Conservation (phyloP, 1,284 basidiomycete genomes). For the Trichosporon ovoides region DNA sequence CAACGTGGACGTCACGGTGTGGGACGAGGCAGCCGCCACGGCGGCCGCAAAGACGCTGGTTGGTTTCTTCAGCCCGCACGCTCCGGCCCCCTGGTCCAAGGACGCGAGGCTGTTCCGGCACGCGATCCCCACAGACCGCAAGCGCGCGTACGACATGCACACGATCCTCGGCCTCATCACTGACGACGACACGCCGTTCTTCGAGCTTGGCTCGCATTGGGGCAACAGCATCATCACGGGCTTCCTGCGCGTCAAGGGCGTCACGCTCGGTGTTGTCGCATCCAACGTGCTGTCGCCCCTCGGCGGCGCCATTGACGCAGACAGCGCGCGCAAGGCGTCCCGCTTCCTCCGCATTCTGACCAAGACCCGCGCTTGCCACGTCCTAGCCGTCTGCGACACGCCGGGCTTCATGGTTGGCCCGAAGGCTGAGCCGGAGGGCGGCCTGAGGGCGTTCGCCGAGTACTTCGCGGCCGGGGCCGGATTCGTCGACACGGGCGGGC, state of each 20-base stretch:
- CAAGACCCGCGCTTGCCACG: slow-evolving; percentile 17
- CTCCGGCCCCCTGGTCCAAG: not conserved
- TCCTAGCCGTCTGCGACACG: slow-evolving; percentile 20
- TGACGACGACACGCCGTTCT: slow-evolving; percentile 22
- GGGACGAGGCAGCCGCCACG: slow-evolving; percentile 19
- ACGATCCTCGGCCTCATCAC: slow-evolving; percentile 13
- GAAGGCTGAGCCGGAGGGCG: slow-evolving; percentile 18
- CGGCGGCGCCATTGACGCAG: slow-evolving; percentile 19
- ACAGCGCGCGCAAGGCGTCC: slow-evolving; percentile 14
- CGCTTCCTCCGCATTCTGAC: slow-evolving; percentile 20
- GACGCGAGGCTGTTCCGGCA: slow-evolving; percentile 20
- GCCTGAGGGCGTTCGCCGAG: slow-evolving; percentile 16
- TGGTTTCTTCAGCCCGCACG: slow-evolving; percentile 14
- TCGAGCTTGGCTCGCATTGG: slow-evolving; percentile 20
- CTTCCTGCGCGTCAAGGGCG: slow-evolving; percentile 18
- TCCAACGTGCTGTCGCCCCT: slow-evolving; percentile 17
- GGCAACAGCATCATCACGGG: slow-evolving; percentile 20
- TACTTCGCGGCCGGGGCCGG: slow-evolving; percentile 19
- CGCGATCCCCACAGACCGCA: slow-evolving; percentile 18
- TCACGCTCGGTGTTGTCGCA: slow-evolving; percentile 17
- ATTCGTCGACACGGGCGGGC: slow-evolving; percentile 17
- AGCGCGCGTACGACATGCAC: slow-evolving; percentile 23
- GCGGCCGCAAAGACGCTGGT: slow-evolving; percentile 18
- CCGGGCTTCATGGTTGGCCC: slow-evolving; percentile 24
- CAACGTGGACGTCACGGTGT: slow-evolving; percentile 21